Base-by-base conservation (phyloP, 2,329 filamentous ascomycete species). In the Ophiocordyceps camponoti-saundersi region DNA sequence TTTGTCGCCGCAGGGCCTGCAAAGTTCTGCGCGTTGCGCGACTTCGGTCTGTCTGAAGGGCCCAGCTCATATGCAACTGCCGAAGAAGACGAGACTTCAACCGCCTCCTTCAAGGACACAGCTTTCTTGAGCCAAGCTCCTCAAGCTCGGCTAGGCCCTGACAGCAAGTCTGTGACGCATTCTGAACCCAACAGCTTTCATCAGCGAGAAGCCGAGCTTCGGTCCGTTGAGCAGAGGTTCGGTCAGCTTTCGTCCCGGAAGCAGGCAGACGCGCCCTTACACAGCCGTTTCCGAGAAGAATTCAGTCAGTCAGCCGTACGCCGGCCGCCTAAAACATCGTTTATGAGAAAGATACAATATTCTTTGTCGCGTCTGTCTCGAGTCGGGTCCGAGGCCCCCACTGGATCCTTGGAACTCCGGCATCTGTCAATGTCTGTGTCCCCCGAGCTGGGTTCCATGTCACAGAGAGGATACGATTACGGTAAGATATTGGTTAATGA, bases 251-350 rank as follows among this genome's bases (percentile, higher is more conserved):
- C 62, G 2, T 44, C 59, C 15, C 57, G 56, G 3, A 60, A 56
- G 26, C 60, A 60, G 34, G 55, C 53, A 2, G 54, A 54, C 2
- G 46, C 15, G n/a, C 41, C 50, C n/a, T 57, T 64, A 1, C 51
- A 51, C 43, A 69, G 65, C 50, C 65, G 59, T 20, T 71, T 71
- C 52, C 59, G 53, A 11, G 68, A 72, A 48, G 59, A 67, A 6
- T 63, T 69, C 45, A 43, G 47, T 5, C 34, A 42, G 6, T 22
- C 39, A 7, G 20, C 40, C n/a, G 18, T 40, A 8, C 48, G 48
- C 7, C 57, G 46, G 13, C 21, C 46, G 5, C 15, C 22, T 22
- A 49, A 54, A 44, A 53, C 49, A 11, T 65, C 64, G 13, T 51
- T 69, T 29, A 53, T 66, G 34, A 54, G 59, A 6, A 65, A 57